phyloP scores from a whole-genome alignment of 1,139 yeast species.

The Pichia sp. region DNA sequence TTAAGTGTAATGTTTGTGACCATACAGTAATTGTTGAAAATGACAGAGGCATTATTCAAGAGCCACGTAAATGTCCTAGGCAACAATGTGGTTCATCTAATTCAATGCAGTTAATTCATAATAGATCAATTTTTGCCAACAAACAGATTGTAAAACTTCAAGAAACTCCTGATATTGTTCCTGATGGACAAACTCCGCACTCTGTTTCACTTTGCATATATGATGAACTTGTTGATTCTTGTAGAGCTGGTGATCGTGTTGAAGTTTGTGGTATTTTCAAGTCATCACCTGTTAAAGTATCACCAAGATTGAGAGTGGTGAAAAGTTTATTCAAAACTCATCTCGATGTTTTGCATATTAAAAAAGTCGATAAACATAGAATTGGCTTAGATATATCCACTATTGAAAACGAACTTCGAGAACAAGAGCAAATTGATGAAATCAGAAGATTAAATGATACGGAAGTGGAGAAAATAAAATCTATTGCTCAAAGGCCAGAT shows the following conservation, averaged over 20 bases:
- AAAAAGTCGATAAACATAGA: slow-evolving; percentile 75
- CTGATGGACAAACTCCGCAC: slow-evolving; percentile 98
- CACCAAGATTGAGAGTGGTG: slow-evolving; percentile 76
- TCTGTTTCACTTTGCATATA: slow-evolving; percentile 89
- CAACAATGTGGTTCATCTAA: slow-evolving; percentile 76
- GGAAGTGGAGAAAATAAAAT: slow-evolving; percentile 59
- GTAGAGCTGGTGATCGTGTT: slow-evolving; percentile 94
- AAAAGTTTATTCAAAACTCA: slow-evolving; percentile 86
- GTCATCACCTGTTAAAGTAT: slow-evolving; percentile 84
- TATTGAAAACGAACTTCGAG: slow-evolving; percentile 46
- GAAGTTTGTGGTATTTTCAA: slow-evolving; percentile 95
- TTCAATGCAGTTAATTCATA: slow-evolving; percentile 87
- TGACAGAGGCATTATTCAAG: slow-evolving; percentile 90
- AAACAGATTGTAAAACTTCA: slow-evolving; percentile 90
- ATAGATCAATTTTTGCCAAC: slow-evolving; percentile 87
- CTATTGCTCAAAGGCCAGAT: slow-evolving; percentile 62
- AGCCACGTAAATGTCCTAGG: slow-evolving; percentile 89
- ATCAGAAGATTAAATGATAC: slow-evolving; percentile 58
- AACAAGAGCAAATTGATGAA: slow-evolving; percentile 64
- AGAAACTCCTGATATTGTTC: slow-evolving; percentile 97
- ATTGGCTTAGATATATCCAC: slow-evolving; percentile 77
- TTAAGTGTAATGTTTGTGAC: slow-evolving; percentile 91
- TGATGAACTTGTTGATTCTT: slow-evolving; percentile 90
- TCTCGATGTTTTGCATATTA: slow-evolving; percentile 87
- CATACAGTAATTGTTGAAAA: slow-evolving; percentile 89